Base-by-base conservation (phyloP, 768 basidiomycete species). In the Auricularia sp. region DNA sequence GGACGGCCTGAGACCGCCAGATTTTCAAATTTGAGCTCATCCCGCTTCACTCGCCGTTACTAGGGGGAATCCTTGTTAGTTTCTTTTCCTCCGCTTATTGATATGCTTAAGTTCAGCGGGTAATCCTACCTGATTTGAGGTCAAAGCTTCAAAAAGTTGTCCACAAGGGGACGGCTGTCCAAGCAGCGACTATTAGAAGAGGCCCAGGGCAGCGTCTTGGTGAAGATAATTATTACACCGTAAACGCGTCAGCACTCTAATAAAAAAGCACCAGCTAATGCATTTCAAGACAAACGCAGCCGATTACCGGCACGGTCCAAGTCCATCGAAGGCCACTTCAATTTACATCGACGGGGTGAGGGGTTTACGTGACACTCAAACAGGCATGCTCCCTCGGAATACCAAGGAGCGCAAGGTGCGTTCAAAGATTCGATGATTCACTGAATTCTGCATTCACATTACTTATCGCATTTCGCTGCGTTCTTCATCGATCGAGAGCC, bases 11-110 rank as follows among this genome's bases (percentile, higher is more conserved):
- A 76, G 79, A 77, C 80, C 72, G 79, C 81, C 86, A 86, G 86
- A 86, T n/a, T 87, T 87, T 81, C 78, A 86, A 87, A 86, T 85
- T 87, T 87, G 86, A 87, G 86, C 85, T 86, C 77, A 83, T 88
- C 85, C 86, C 83, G 78, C 83, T 88, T 87, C 87, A 86, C 87
- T 88, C 83, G 85, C 86, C 85, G 87, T 85, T 88, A 88, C 87
- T 87, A 85, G n/a, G 81, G 85, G 87, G 84, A 88, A 88, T 87
- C 87, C 86, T 86, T 83, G 87, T 88, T 88, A 87, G 85, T 89
- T 89, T 87, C 87, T 89, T 89, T 88, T 88, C 87, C 87, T 88
- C 86, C 83, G 83, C 87, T 89, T 87, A 87, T 86, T 88, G 84
- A 88, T 88, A 87, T 87, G 86, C 87, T 88, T 87, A 88, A 88